Evolutionary conservation across 2,329 filamentous ascomycete species (phyloP), one percentile per base, ranked within the genome.

Genomic region (Xylariaceae sp.): DNA sequence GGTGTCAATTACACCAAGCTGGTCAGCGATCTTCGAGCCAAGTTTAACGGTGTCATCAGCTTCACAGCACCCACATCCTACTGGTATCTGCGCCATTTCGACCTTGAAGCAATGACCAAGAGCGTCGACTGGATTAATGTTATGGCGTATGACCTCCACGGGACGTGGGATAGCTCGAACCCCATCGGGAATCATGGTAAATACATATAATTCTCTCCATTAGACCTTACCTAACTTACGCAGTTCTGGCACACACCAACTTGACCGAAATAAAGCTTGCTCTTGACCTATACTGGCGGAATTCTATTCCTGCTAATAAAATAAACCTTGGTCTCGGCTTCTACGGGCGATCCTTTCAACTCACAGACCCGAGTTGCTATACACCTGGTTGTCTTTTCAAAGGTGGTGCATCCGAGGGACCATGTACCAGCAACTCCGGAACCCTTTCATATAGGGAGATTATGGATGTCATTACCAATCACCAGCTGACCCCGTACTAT

Each of bases 241-340:
- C n/a, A n/a, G n/a, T n/a, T n/a, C 61, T 67, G 3, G 64, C 64
- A 0, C 77, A 81, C 53, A 77, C 77, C 0, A 79, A 81, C 55
- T 48, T 80, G 0, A 77, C 76, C 2, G 76, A 81, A 60, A 79
- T 80, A 15, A 65, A 74, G 4, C 23, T 58, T 0, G 68, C 69
- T 0, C 41, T 78, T 0, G 70, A 78, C 3, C 72, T 81, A 0
- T 62, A 81, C 4, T 81, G 79, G 76, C 67, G 75, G 2, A 73
- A 70, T 24, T 60, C 72, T 18, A 63, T 83, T 1, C 58, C 66
- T 0, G 69, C 79, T 0, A 24, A 46, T 0, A 76, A 79, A 48
- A 58, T 82, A 2, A 50, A 49, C 15, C 46, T 80, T 6, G 77
- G 77, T 0, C 20, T 74, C 4, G 74, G 69, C 1, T 77, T 75